Percentiles rank a stretch among this genome's conserved stretches.
Evolutionary conservation across 768 basidiomycete species (phyloP).

Genomic region (Tubosaeta brunneosetosa): DNA sequence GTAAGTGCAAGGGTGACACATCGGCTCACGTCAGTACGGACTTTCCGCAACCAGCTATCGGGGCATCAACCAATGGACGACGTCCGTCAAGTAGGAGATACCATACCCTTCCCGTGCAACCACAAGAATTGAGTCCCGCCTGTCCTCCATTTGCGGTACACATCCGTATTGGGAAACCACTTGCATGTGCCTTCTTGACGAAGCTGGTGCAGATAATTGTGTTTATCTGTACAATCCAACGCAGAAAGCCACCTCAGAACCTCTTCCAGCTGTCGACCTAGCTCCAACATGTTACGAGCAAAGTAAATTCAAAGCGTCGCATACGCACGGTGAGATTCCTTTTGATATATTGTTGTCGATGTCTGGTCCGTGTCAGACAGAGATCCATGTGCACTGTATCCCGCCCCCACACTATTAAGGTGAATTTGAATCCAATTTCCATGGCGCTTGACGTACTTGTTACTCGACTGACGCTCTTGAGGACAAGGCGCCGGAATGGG

Average conservation of each 20-base stretch:
- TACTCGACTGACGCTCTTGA: background rate
- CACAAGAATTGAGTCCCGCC: background rate
- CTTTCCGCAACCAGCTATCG: slow-evolving; percentile 1
- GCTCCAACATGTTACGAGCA: background rate
- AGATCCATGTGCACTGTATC: too few relatives aligned
- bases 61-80: background rate
- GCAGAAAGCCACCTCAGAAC: background rate
- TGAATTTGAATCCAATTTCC: too few relatives aligned
- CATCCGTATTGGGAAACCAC: background rate
- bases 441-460: background rate
- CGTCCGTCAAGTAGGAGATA: background rate
- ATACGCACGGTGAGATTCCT: too few relatives aligned
- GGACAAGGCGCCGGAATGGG: too few relatives aligned
- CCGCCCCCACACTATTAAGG: too few relatives aligned
- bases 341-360: background rate
- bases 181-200: slow-evolving; percentile 1
- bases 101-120: slow-evolving; percentile 1
- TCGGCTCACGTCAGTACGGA: background rate
- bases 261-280: background rate
- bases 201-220: background rate
- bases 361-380: too few relatives aligned
- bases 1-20: background rate
- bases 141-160: background rate
- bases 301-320: too few relatives aligned
- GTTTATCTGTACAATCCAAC: background rate